Percentiles rank a stretch among this genome's conserved stretches.
Evolutionary conservation across 495 filamentous ascomycete species (phyloP).

Genomic region (Penicillium maclennaniae): DNA sequence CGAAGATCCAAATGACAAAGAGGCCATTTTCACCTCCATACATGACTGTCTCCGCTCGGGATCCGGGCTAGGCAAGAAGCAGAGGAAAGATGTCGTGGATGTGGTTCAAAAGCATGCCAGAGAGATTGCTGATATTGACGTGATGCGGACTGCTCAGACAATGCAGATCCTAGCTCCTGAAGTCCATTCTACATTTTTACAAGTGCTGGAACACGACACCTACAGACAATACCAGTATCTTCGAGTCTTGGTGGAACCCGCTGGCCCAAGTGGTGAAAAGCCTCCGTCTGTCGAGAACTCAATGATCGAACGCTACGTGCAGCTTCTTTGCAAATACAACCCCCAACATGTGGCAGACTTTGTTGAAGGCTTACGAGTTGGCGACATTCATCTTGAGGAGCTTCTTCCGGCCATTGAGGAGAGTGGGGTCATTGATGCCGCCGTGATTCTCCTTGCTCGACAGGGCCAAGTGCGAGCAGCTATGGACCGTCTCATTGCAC

Average conservation of each 20-base stretch:
- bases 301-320: conserved; percentile 83
- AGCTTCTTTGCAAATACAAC: conserved; percentile 82
- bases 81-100: conserved; percentile 67
- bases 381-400: conserved; percentile 75
- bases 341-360: conserved; percentile 80
- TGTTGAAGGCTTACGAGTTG: conserved; percentile 71
- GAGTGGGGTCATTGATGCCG: conserved; percentile 87
- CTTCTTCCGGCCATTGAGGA: conserved; percentile 84
- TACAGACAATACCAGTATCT: conserved; percentile 75
- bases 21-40: conserved; percentile 73
- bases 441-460: conserved; percentile 82
- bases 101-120: conserved; percentile 66
- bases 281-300: conserved; percentile 33
- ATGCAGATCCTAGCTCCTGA: conserved; percentile 64
- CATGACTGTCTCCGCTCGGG: conserved; percentile 73
- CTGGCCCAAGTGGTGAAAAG: conserved; percentile 35
- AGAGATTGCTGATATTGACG: conserved; percentile 67
- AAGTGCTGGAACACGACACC: conserved; percentile 58
- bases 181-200: conserved; percentile 66
- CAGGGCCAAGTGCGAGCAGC: conserved; percentile 82
- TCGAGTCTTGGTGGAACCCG: conserved; percentile 70
- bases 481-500: conserved; percentile 76
- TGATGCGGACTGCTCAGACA: conserved; percentile 61
- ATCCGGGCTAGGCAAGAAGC: conserved; percentile 66
- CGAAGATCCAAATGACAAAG: conserved; percentile 73